phyloP scores from a whole-genome alignment of 495 filamentous ascomycete species.

The Lichina pygmaea region DNA sequence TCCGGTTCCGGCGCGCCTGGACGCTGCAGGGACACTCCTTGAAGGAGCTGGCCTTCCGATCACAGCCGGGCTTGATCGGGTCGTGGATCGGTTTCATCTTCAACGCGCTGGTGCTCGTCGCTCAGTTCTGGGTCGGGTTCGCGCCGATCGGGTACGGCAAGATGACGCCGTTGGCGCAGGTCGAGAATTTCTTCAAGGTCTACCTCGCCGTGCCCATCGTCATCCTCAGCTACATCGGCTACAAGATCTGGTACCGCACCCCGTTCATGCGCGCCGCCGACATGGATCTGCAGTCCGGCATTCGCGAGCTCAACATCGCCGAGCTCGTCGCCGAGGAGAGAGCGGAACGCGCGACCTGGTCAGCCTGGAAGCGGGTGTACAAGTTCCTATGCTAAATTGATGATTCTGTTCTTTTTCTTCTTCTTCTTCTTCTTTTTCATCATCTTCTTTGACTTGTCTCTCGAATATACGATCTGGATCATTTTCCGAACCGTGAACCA shows the following conservation, averaged over 20 bases:
- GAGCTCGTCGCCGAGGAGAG: slow-evolving; percentile 51
- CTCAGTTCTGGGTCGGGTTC: slow-evolving; percentile 82
- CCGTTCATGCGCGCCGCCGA: slow-evolving; percentile 31
- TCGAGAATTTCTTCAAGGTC: slow-evolving; percentile 40
- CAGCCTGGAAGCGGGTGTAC: slow-evolving; percentile 61
- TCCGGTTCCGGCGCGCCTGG: slow-evolving; percentile 77
- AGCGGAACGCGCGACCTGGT: slow-evolving; percentile 45
- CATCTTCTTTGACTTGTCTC: not conserved
- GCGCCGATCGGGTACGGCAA: slow-evolving; percentile 37
- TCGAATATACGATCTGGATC: not conserved
- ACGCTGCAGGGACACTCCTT: slow-evolving; percentile 35
- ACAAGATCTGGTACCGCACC: slow-evolving; percentile 58
- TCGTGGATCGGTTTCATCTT: slow-evolving; percentile 64
- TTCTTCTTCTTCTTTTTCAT: not conserved
- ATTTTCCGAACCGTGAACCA: not conserved
- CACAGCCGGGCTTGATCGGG: slow-evolving; percentile 55
- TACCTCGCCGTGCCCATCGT: slow-evolving; percentile 77
- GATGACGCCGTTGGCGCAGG: slow-evolving; percentile 17
- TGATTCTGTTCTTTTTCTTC: not conserved
- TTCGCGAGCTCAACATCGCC: slow-evolving; percentile 58
- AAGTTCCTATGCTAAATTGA: slow-evolving; percentile 14
- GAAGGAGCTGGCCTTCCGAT: slow-evolving; percentile 52
- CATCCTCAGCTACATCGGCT: slow-evolving; percentile 40
- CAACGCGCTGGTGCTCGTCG: slow-evolving; percentile 55
- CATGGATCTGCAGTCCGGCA: slow-evolving; percentile 77